These are phyloP conservation scores for Rosa multiflora DNA, from an alignment of 306 rosid species.

Conservation along the genomic window DNA sequence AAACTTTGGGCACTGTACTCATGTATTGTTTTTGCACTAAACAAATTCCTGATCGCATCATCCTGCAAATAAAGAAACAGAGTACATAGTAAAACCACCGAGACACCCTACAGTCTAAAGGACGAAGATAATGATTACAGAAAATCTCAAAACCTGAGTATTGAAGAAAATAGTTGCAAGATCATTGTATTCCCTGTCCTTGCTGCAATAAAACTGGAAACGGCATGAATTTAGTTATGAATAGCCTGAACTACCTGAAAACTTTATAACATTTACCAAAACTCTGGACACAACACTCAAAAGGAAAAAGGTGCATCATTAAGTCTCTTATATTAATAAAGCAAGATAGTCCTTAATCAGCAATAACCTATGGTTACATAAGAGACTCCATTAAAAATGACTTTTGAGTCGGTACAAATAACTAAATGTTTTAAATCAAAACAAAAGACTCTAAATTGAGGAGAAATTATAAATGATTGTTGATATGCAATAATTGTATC, in stretches of 20 bases:
- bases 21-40: slow-evolving; percentile 94
- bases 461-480: not conserved
- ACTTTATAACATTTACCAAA: not conserved
- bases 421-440: not conserved
- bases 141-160: slow-evolving; percentile 66
- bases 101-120: not conserved
- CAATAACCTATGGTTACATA: not conserved
- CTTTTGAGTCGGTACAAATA: not conserved
- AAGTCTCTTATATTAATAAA: not conserved
- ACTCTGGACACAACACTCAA: not conserved
- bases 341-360: not conserved
- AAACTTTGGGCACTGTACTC: slow-evolving; percentile 94
- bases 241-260: not conserved
- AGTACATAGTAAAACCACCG: not conserved
- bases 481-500: not conserved
- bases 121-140: slow-evolving; percentile 21
- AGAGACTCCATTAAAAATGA: not conserved
- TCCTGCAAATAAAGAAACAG: slow-evolving; percentile 58
- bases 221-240: slow-evolving; percentile 23
- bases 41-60: slow-evolving; percentile 97
- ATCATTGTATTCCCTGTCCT: slow-evolving; percentile 92
- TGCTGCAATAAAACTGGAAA: slow-evolving; percentile 84
- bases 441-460: not conserved
- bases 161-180: slow-evolving; percentile 98
- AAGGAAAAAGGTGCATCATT: not conserved